Conservation (phyloP, 805 yeast species). For the Ogataea siamensis region DNA sequence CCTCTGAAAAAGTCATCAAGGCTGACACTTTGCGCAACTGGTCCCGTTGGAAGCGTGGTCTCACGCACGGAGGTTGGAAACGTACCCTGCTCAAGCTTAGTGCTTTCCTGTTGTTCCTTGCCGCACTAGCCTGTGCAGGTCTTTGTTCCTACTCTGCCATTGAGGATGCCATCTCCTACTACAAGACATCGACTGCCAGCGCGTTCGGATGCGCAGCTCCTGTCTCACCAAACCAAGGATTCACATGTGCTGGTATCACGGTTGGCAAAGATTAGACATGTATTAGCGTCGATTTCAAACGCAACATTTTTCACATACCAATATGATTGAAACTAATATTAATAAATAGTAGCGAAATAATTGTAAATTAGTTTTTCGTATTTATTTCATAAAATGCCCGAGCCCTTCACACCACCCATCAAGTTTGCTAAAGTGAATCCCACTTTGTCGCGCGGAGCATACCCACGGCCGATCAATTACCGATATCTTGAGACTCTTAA, state of each 20-base stretch:
- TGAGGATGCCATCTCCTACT: conserved; percentile 13
- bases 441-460: conserved; percentile 76
- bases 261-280: conserved; percentile 8
- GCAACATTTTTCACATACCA: neutral
- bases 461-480: conserved; percentile 74
- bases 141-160: conserved; percentile 16
- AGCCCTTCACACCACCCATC: conserved; percentile 64
- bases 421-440: conserved; percentile 72
- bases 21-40: conserved; percentile 8
- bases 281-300: too few species aligned
- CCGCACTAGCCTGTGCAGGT: conserved; percentile 15
- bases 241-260: conserved; percentile 17
- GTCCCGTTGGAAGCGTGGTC: conserved; percentile 12
- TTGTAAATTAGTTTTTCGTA: neutral
- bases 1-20: conserved; percentile 6
- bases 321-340: neutral
- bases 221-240: conserved; percentile 15
- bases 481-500: conserved; percentile 63
- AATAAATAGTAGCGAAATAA: neutral
- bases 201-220: conserved; percentile 17
- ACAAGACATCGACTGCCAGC: conserved; percentile 8
- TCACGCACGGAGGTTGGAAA: conserved; percentile 11
- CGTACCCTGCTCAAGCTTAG: conserved; percentile 8
- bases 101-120: conserved; percentile 9
- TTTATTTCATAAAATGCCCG: conserved; percentile 11